Conservation (phyloP, 352 stramenopile species). For the Pythium folliculosum region DNA sequence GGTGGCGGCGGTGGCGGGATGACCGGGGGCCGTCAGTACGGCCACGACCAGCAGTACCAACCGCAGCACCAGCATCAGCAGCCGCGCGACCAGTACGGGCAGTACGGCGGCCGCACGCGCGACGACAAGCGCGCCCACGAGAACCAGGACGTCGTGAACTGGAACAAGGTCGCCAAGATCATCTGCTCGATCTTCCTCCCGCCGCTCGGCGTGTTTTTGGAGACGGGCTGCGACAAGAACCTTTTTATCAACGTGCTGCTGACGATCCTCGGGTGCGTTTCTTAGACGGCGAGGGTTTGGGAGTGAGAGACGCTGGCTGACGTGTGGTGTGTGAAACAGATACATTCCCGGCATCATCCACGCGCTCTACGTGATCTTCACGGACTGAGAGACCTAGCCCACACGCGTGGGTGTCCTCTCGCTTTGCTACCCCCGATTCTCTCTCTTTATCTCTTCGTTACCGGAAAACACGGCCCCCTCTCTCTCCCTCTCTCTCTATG, state of each 20-base stretch:
- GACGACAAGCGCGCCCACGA: constrained; percentile 8
- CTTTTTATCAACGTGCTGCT: constrained; percentile 33
- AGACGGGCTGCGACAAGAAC: constrained; percentile 31
- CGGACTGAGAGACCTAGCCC: constrained; percentile 19
- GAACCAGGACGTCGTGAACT: constrained; percentile 27
- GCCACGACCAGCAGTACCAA: not conserved
- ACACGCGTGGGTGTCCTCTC: no score
- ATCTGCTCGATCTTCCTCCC: constrained; percentile 48
- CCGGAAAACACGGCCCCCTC: not conserved
- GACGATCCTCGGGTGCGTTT: constrained; percentile 32
- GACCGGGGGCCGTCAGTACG: not conserved
- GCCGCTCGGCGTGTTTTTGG: constrained; percentile 34
- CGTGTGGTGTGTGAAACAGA: constrained; percentile 15
- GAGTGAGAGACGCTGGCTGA: not conserved
- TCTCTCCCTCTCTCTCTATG: constrained; percentile 8
- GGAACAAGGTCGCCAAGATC: constrained; percentile 48
- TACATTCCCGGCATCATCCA: constrained; percentile 65
- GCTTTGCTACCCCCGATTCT: no score
- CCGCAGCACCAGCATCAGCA: no score
- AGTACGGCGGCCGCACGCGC: constrained; percentile 13
- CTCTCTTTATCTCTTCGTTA: not conserved
- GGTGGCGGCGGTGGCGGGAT: not conserved
- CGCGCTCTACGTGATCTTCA: constrained; percentile 52
- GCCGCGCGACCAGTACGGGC: not conserved
- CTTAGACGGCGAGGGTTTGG: not conserved